Percentiles rank a stretch among this genome's conserved stretches.
Evolutionary conservation across 2,329 filamentous ascomycete species (phyloP).

Genomic region (Aspergillus nomiae): DNA sequence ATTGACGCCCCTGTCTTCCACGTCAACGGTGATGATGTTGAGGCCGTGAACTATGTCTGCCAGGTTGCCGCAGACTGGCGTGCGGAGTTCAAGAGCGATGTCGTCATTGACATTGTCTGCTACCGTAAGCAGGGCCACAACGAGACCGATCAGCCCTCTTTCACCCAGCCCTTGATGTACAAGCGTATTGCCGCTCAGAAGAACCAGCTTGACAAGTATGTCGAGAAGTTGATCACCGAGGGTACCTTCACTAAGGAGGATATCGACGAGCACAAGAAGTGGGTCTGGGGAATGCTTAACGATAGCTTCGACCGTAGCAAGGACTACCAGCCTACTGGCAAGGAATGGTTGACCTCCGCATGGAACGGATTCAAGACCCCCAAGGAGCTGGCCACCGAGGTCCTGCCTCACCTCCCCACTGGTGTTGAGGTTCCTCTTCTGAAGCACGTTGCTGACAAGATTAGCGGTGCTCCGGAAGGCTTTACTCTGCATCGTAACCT

Average conservation of each 20-base stretch:
- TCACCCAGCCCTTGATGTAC: conserved; percentile 99
- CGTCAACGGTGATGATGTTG: conserved; percentile 97
- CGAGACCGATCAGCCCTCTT: conserved; percentile 98
- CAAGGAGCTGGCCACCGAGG: conserved; percentile 92
- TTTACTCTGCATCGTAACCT: conserved; percentile 93
- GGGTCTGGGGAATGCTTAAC: conserved; percentile 99
- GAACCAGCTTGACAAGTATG: conserved; percentile 85
- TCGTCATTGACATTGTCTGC: conserved; percentile 97
- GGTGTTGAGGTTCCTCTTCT: conserved; percentile 73
- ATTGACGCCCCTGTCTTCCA: conserved; percentile 99
- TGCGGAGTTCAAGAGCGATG: conserved; percentile 97
- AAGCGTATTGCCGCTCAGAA: conserved; percentile 89
- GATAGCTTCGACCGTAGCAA: conserved; percentile 97
- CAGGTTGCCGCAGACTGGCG: conserved; percentile 97
- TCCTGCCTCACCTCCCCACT: conserved; percentile 88
- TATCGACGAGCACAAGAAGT: conserved; percentile 98
- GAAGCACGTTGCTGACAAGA: conserved; percentile 78
- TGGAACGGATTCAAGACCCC: conserved; percentile 99
- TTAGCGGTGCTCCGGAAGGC: conserved; percentile 76
- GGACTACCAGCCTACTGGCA: conserved; percentile 93
- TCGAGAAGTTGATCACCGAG: conserved; percentile 85
- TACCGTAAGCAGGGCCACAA: conserved; percentile 99
- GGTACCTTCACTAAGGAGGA: conserved; percentile 97
- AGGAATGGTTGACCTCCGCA: conserved; percentile 97
- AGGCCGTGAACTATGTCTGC: conserved; percentile 97